Evolutionary conservation across 1,284 basidiomycete genomes (phyloP), one percentile per base, ranked within the genome.

Genomic region (Puccinia triticina): DNA sequence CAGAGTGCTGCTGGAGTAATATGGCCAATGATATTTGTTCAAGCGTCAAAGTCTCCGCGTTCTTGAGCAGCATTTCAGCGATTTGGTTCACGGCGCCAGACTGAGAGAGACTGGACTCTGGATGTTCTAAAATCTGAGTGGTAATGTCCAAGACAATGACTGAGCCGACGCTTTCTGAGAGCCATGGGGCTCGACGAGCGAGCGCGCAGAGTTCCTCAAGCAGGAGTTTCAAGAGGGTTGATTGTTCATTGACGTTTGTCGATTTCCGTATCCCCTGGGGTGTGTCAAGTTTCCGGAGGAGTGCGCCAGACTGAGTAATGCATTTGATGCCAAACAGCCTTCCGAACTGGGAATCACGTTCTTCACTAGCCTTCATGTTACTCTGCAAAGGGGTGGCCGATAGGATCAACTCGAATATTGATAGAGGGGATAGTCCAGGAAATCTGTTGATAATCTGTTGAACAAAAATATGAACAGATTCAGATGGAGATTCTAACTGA

Each of bases 261-360:
- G 53, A 59, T 5, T 48, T 23, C 16, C 12, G 48, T 5, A 26
- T 21, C 18, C 23, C 55, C 14, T 75, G 53, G 37, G 53, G 26
- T 23, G 66, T n/a, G 26, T 61, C 55, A 40, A 18, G 12, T 26
- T 43, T 43, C n/a, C 83, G 64, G 40, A 85, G 84, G 40, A 87
- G 83, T 34, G 85, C 46, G 7, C 83, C 83, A 21, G 87, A 87
- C 46, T 85, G 85, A 1, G 86, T 84, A 26, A 87, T 84, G 26
- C 84, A 83, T 81, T 86, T 85, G 37, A 87, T 83, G 14, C 86
- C 87, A 69, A 87, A 87, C 26, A 87, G 83, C 64, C 86, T 85
- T 18, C 86, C 86, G 81, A 87, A 87, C 75, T 86, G 84, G 43
- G 85, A 83, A 61, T 87, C 86, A 69, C 86, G 85, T 69, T 85